Evolutionary conservation across 108 stramenopile species (phyloP).

Genomic region (Cyclotella kingstonii): DNA sequence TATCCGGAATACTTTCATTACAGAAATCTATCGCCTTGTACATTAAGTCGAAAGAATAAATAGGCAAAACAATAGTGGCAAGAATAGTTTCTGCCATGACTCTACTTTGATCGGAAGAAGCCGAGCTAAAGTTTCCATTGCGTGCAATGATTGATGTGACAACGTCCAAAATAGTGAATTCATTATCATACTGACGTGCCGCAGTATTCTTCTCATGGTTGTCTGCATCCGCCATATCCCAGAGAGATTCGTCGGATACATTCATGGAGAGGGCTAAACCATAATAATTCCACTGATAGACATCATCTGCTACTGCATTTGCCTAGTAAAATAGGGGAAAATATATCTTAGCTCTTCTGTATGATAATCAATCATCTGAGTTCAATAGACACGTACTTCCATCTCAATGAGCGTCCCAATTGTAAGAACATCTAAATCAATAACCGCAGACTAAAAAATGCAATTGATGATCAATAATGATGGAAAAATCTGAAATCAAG

Average conservation of each 20-base stretch:
- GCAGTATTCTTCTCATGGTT: constrained; percentile 13
- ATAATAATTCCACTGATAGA: constrained; percentile 8
- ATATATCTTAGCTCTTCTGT: not conserved
- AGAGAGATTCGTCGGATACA: constrained; percentile 12
- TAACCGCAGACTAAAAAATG: constrained; percentile 44
- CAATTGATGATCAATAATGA: not conserved
- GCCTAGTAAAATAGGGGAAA: not conserved
- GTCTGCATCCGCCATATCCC: constrained; percentile 2
- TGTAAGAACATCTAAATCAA: constrained; percentile 73
- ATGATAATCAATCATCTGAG: not conserved
- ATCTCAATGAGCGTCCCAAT: constrained; percentile 66
- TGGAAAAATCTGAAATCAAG: constrained; percentile 1
- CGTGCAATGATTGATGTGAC: constrained; percentile 26
- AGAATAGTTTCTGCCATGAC: constrained; percentile 42
- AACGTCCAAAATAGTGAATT: constrained; percentile 31
- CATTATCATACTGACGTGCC: constrained; percentile 6
- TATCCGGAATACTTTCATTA: constrained; percentile 7
- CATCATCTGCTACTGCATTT: constrained; percentile 2
- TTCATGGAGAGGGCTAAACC: constrained; percentile 11
- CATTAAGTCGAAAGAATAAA: constrained; percentile 60
- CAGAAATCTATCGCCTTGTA: constrained; percentile 68
- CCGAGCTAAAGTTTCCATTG: constrained; percentile 31
- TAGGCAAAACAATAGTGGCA: constrained; percentile 57
- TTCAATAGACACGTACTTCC: constrained; percentile 41
- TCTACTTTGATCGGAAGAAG: constrained; percentile 42